Percentiles rank a stretch among this genome's conserved stretches.
These are phyloP conservation scores for Parastagonospora nodorum DNA, from an alignment of 2,329 filamentous ascomycete species.

Conservation along the genomic window DNA sequence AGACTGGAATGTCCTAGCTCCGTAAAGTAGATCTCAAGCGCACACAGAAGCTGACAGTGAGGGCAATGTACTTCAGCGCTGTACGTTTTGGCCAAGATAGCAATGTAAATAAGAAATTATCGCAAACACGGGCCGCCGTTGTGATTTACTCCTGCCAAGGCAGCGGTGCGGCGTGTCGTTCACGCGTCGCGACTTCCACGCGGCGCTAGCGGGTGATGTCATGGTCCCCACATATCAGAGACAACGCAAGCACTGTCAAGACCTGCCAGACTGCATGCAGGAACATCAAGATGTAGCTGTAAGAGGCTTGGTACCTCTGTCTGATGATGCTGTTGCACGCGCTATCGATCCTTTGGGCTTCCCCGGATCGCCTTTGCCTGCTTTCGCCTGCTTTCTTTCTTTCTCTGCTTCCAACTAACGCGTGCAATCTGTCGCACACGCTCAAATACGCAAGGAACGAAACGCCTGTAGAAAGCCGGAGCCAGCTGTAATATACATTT, in stretches of 20 bases:
- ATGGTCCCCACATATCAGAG: conserved; percentile 3
- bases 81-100: neutral
- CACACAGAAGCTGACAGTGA: too few relatives aligned
- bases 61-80: neutral
- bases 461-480: neutral
- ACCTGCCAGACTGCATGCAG: conserved; percentile 11
- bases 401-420: neutral
- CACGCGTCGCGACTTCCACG: conserved; percentile 6
- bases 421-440: neutral
- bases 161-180: conserved; percentile 3
- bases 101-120: neutral
- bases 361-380: neutral
- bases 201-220: conserved; percentile 17
- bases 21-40: too few relatives aligned
- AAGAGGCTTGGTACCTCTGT: conserved; percentile 8
- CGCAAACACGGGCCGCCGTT: neutral
- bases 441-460: neutral
- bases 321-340: conserved; percentile 16
- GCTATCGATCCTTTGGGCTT: conserved; percentile 3
- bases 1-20: neutral
- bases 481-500: too few relatives aligned
- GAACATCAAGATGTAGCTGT: conserved; percentile 2
- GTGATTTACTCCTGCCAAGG: conserved; percentile 19
- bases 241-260: conserved; percentile 15
- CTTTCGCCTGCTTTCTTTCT: neutral